Conservation (phyloP, 768 basidiomycete species). For the Porpolomopsis calyptriformis region DNA sequence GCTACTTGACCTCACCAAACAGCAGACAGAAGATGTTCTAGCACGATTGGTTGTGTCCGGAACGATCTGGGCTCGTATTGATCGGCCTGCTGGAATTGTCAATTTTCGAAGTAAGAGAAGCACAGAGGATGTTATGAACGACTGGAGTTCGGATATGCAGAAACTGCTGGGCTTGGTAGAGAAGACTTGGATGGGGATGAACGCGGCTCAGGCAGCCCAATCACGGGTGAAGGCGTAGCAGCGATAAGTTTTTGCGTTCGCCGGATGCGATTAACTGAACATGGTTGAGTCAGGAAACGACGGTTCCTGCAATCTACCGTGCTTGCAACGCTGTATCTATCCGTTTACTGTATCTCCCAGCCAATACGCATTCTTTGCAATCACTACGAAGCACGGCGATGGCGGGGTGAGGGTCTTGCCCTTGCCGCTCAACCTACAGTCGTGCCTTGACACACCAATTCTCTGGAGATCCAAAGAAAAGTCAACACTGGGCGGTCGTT, state of each 20-base stretch:
- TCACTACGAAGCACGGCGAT: no score
- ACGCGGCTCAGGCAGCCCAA: slow-evolving; percentile 79
- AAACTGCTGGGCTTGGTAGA: slow-evolving; percentile 85
- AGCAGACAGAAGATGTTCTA: slow-evolving; percentile 81
- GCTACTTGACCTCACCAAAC: slow-evolving; percentile 73
- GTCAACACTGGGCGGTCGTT: no score
- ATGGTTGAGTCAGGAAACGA: no score
- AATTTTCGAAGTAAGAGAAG: slow-evolving; percentile 75
- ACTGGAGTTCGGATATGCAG: slow-evolving; percentile 96
- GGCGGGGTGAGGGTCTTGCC: no score
- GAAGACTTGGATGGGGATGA: slow-evolving; percentile 98
- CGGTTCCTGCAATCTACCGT: no score
- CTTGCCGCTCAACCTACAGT: no score
- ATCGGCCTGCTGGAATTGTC: slow-evolving; percentile 83
- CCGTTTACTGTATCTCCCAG: no score
- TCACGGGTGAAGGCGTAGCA: slow-evolving; percentile 31
- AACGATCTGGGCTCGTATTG: slow-evolving; percentile 88
- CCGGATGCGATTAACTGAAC: slow-evolving; percentile 4
- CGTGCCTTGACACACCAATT: no score
- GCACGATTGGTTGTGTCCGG: slow-evolving; percentile 85
- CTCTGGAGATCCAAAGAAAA: no score
- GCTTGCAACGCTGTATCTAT: no score
- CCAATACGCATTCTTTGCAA: no score
- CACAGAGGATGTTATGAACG: slow-evolving; percentile 92
- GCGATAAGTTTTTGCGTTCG: slow-evolving; percentile 9